A percentile compares a stretch with the other conserved stretches of the same genome.
Conservation (phyloP, 352 stramenopile species). For the Pythium dissotocum region DNA sequence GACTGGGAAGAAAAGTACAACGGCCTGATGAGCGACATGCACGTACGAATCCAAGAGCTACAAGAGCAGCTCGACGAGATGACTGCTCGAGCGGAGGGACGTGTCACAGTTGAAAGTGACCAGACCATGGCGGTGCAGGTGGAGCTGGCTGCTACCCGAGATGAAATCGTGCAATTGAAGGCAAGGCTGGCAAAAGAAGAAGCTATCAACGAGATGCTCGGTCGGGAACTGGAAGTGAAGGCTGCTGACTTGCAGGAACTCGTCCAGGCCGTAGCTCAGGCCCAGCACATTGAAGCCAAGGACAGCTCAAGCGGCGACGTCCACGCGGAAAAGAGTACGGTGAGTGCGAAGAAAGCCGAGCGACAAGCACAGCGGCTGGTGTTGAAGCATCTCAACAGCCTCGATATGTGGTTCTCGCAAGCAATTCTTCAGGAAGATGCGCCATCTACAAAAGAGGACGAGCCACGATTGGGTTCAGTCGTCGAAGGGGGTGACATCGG, state of each 20-base stretch:
- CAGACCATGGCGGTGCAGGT: not conserved
- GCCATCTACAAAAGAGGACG: conserved; percentile 16
- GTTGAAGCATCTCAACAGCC: conserved; percentile 44
- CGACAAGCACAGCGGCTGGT: conserved; percentile 26
- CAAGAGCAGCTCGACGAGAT: conserved; percentile 27
- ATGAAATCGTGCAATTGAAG: conserved; percentile 1
- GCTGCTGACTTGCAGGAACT: conserved; percentile 13
- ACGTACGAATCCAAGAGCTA: conserved; percentile 28
- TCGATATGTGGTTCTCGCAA: conserved; percentile 55
- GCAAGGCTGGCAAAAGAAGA: conserved; percentile 4
- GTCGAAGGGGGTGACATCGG: conserved; percentile 12
- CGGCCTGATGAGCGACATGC: conserved; percentile 28
- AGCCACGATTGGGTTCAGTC: conserved; percentile 19
- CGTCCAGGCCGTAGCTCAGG: conserved; percentile 1
- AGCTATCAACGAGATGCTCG: not conserved
- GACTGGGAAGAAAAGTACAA: conserved; percentile 31
- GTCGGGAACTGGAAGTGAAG: conserved; percentile 11
- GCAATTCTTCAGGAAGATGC: conserved; percentile 36
- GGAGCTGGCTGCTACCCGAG: not conserved
- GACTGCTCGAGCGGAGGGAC: conserved; percentile 15
- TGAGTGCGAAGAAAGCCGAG: conserved; percentile 12
- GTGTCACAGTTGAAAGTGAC: not conserved
- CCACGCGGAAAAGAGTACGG: not conserved
- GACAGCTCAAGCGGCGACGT: too few relatives aligned
- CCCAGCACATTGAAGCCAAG: not conserved